phyloP scores from a whole-genome alignment of 2,329 filamentous ascomycete species.

The Pezicula radicicola region DNA sequence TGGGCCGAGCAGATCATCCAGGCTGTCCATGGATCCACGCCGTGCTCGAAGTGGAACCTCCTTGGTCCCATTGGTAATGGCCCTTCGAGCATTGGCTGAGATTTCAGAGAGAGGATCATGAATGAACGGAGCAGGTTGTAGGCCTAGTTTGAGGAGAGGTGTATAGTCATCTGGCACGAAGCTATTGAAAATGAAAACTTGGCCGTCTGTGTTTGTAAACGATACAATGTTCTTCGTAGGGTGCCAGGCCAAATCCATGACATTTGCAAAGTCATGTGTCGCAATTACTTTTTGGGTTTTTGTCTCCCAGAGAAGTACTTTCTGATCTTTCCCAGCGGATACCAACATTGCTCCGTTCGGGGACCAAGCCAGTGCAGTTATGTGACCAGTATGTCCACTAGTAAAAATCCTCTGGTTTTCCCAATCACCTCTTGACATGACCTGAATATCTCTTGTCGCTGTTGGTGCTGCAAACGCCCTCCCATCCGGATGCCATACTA shows the following conservation, averaged over 20 bases:
- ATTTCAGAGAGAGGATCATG: conserved; percentile 74
- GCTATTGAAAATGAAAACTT: conserved; percentile 84
- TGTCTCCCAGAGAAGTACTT: conserved; percentile 81
- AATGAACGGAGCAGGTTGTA: conserved; percentile 80
- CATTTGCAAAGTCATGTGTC: conserved; percentile 75
- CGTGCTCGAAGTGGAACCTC: conserved; percentile 48
- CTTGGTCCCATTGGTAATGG: conserved; percentile 50
- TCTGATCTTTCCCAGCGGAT: conserved; percentile 64
- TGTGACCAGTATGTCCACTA: conserved; percentile 76
- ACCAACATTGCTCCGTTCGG: conserved; percentile 88
- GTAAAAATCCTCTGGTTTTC: conserved; percentile 78
- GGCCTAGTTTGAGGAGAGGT: conserved; percentile 51
- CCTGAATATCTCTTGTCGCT: conserved; percentile 75
- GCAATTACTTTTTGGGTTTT: conserved; percentile 80
- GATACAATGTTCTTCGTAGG: conserved; percentile 83
- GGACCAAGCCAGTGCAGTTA: conserved; percentile 89
- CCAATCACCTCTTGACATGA: conserved; percentile 88
- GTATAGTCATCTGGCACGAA: conserved; percentile 59
- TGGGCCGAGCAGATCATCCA: conserved; percentile 77
- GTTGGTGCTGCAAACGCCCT: conserved; percentile 86
- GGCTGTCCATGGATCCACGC: conserved; percentile 66
- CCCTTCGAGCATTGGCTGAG: conserved; percentile 60
- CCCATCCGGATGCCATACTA: conserved; percentile 92
- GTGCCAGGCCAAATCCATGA: conserved; percentile 88
- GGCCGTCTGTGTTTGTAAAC: conserved; percentile 89